Evolutionary conservation across 179 eudicot genomes (phyloP).

Genomic region (Pouteria campechiana): DNA sequence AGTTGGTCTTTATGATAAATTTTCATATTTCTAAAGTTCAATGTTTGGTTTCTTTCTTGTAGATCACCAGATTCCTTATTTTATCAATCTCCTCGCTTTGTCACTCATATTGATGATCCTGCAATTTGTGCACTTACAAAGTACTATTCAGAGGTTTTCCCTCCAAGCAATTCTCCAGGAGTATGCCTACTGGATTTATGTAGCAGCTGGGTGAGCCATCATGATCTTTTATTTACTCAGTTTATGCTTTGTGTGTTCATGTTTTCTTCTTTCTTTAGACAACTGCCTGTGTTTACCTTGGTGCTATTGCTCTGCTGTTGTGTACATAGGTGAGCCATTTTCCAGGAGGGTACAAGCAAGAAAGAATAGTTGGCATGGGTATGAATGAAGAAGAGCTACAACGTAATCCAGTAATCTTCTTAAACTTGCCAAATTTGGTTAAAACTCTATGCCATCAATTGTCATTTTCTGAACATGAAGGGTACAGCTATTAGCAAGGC

Average conservation of each 20-base stretch:
- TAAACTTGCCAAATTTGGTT: too few species aligned
- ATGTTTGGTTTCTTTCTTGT: conserved; percentile 12
- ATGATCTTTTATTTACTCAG: too few species aligned
- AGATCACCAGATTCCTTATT: conserved; percentile 72
- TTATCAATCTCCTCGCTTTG: conserved; percentile 91
- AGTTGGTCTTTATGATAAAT: too few species aligned
- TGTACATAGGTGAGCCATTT: conserved; percentile 84
- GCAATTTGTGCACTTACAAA: conserved; percentile 88
- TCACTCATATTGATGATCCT: conserved; percentile 94
- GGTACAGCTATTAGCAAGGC: too few species aligned
- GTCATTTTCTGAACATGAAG: too few species aligned
- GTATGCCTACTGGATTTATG: conserved; percentile 87
- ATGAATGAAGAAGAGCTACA: conserved; percentile 88
- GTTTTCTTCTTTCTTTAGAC: not conserved
- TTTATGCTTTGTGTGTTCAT: not conserved
- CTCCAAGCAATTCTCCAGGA: conserved; percentile 78
- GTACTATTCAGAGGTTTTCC: conserved; percentile 73
- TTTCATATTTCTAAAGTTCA: not conserved
- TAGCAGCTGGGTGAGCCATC: conserved; percentile 89
- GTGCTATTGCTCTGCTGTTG: conserved; percentile 6
- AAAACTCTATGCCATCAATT: too few species aligned
- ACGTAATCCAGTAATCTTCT: conserved; percentile 70
- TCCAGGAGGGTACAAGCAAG: conserved; percentile 87
- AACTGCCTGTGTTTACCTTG: too few species aligned
- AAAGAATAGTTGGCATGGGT: conserved; percentile 82